Percentiles rank a stretch among this genome's conserved stretches.
Conservation (phyloP, 768 basidiomycete species). For the Pleurotus cornucopiae region DNA sequence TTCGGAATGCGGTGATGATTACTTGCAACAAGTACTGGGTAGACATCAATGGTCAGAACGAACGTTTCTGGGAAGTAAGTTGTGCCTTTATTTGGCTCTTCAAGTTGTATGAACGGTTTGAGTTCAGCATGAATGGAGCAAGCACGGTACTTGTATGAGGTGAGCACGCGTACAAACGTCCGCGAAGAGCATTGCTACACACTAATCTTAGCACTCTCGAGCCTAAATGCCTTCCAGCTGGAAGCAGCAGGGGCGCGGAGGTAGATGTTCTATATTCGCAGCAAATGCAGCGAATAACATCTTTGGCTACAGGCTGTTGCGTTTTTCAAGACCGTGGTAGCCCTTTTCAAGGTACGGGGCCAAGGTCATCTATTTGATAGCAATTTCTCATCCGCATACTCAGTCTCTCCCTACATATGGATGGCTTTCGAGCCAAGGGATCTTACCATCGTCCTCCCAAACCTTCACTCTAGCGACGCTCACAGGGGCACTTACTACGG, state of each 20-base stretch:
- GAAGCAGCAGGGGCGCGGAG: slow-evolving; percentile 54
- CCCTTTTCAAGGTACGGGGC: slow-evolving; percentile 34
- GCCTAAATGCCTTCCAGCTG: slow-evolving; percentile 50
- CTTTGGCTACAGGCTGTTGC: slow-evolving; percentile 50
- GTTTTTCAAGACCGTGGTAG: slow-evolving; percentile 57
- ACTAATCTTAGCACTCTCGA: slow-evolving; percentile 48
- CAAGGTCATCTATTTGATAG: not conserved
- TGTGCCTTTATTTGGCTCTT: not conserved
- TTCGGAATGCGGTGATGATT: not conserved
- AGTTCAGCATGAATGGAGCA: slow-evolving; percentile 63
- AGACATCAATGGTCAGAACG: slow-evolving; percentile 52
- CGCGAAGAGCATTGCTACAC: no score
- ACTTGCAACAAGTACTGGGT: slow-evolving; percentile 47
- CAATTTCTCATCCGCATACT: no score
- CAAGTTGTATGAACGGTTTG: not conserved
- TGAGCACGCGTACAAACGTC: slow-evolving; percentile 9
- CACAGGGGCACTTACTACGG: slow-evolving; percentile 48
- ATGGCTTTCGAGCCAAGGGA: slow-evolving; percentile 67
- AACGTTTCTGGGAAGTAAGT: slow-evolving; percentile 67
- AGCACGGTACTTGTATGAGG: slow-evolving; percentile 62
- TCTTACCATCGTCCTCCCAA: slow-evolving; percentile 53
- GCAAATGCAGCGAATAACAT: not conserved
- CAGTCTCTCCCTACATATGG: slow-evolving; percentile 68
- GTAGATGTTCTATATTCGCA: slow-evolving; percentile 20
- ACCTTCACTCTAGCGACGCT: slow-evolving; percentile 60